A percentile compares a stretch with the other conserved stretches of the same genome.
phyloP scores from a whole-genome alignment of 179 eudicot species.

The Vitellaria paradoxa region DNA sequence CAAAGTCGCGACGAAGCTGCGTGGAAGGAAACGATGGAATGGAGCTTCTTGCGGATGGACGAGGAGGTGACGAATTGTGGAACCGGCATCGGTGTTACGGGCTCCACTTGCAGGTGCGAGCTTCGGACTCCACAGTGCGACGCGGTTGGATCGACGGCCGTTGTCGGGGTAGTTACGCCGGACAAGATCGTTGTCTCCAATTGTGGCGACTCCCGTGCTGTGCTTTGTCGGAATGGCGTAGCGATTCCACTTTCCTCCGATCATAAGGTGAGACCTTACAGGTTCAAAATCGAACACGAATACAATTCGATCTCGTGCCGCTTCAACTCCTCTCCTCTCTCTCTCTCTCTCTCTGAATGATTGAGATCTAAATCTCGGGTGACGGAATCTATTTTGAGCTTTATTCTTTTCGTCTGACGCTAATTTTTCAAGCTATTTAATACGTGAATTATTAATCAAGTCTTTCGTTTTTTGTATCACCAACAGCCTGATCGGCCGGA shows the following conservation, averaged over 20 bases:
- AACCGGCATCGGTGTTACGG: conserved; percentile 25
- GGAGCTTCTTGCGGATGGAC: conserved; percentile 77
- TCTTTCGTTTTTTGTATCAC: too few species aligned
- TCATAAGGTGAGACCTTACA: conserved; percentile 56
- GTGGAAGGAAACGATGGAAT: conserved; percentile 59
- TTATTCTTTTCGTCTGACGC: too few species aligned
- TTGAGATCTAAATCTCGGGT: too few species aligned
- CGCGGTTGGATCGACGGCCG: conserved; percentile 92
- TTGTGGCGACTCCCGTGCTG: conserved; percentile 91
- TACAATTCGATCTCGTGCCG: neutral
- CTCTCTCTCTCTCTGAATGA: neutral
- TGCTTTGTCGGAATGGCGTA: conserved; percentile 69
- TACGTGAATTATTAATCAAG: too few species aligned
- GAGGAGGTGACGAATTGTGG: conserved; percentile 39
- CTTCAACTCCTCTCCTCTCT: too few species aligned
- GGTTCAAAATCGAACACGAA: too few species aligned
- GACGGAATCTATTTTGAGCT: too few species aligned
- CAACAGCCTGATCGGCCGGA: conserved; percentile 89
- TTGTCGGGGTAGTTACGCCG: conserved; percentile 64
- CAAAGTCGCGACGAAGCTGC: conserved; percentile 18
- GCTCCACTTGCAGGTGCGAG: conserved; percentile 61
- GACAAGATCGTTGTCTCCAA: conserved; percentile 67
- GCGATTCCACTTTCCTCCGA: conserved; percentile 69
- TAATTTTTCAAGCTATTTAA: too few species aligned
- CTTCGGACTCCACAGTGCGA: conserved; percentile 68